Percentiles rank a stretch among this genome's conserved stretches.
These are phyloP conservation scores for Eimeria praecox DNA, from an alignment of 169 alveolate genomes.

Conservation along the genomic window DNA sequence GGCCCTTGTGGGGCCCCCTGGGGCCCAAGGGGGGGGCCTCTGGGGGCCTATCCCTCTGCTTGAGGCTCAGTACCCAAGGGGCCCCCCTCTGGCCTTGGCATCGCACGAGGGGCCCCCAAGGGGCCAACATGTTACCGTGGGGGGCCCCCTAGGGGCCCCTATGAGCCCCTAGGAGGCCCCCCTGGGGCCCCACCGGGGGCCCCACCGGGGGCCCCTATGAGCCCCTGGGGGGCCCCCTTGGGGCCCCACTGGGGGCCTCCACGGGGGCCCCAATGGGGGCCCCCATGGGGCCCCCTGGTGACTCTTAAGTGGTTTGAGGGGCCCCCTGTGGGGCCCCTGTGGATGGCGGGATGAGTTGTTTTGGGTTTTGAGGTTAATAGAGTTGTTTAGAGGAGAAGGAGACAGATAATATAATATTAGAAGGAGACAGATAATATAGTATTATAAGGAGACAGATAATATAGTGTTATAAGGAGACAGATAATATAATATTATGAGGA, in stretches of 20 bases:
- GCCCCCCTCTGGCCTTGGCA: not conserved
- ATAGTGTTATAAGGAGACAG: not conserved
- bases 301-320: not conserved
- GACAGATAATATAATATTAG: not conserved
- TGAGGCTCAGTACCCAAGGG: not conserved
- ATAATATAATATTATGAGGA: not conserved
- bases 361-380: not conserved
- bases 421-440: not conserved
- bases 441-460: not conserved
- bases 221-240: not conserved
- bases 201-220: too few species aligned
- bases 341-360: not conserved
- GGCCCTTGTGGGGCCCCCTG: not conserved
- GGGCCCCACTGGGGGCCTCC: slow-evolving; percentile 15
- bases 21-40: not conserved
- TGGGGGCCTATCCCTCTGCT: not conserved
- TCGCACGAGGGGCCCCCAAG: not conserved
- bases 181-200: too few species aligned
- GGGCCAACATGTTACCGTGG: not conserved
- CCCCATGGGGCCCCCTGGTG: slow-evolving; percentile 26
- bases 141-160: slow-evolving; percentile 40
- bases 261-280: slow-evolving; percentile 6
- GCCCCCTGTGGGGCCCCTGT: not conserved
- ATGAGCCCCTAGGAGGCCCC: not conserved
- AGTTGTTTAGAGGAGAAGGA: not conserved